Base-by-base conservation (phyloP, 2,329 filamentous ascomycete species). In the Aspergillus brasiliensis region DNA sequence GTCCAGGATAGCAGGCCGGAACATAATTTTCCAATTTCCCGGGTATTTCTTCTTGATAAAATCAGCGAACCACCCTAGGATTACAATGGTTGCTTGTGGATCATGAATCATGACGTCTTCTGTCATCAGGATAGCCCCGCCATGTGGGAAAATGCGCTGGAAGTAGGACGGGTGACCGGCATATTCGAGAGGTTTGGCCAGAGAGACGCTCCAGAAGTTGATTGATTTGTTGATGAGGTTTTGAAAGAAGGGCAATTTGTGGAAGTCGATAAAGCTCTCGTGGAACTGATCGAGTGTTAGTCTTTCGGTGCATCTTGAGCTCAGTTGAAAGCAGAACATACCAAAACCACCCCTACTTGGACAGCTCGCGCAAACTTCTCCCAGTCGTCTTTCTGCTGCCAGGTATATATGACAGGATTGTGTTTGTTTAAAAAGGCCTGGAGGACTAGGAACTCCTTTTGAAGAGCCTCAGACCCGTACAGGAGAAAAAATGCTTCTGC, bases 101-200 rank as follows among this genome's bases (percentile, higher is more conserved):
- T 76, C 68, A 46, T 62, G 56, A 61, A 73, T 31, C 57, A 78
- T 72, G 11, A 76, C 66, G 47, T 78, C 77, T 59, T 80, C 77
- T 1, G 78, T 78, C 15, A 81, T 60, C 6, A 81, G 68, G 25
- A 78, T 70, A 1, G 73, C 73, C 8, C 64, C 67, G 7, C 77
- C 77, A 48, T 71, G 62, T 6, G 74, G 73, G 28, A 80, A 79
- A 5, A 80, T 61, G 13, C 74, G 71, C 59, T 76, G 68, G 25
- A 75, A 67, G 49, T 76, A 63, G 3, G 63, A 58, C 23, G 59
- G 56, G 15, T 59, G 44, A 47, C 70, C 64, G 37, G 67, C 52
- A 23, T 65, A 58, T 47, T 71, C 56, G 5, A 77, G 66, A 7
- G 69, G 70, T 5, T 54, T 59, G 3, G 44, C 31, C 27, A 77